Evolutionary conservation across 2,329 filamentous ascomycete genomes (phyloP).

Genomic region (Hypoxylon sp.): DNA sequence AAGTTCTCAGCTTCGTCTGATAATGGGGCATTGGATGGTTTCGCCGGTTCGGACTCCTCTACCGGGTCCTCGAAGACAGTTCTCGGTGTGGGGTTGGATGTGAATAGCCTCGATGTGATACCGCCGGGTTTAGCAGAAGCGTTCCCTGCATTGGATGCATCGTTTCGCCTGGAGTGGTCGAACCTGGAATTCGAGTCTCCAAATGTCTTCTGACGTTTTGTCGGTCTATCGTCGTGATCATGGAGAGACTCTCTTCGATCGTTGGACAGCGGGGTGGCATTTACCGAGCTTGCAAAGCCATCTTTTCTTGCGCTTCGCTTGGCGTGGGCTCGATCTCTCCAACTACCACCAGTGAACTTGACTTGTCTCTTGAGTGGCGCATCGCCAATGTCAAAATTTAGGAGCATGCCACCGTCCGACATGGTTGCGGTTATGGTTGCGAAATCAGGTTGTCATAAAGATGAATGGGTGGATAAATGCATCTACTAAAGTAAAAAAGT

Average conservation of each 20-base stretch:
- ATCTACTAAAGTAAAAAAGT: slow-evolving; percentile 7
- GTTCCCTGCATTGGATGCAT: slow-evolving; percentile 42
- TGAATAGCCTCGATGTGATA: slow-evolving; percentile 91
- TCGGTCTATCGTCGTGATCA: slow-evolving; percentile 46
- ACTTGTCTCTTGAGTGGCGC: slow-evolving; percentile 67
- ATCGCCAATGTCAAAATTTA: slow-evolving; percentile 87
- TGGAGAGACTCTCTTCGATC: slow-evolving; percentile 37
- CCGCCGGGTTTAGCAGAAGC: slow-evolving; percentile 41
- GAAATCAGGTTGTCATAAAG: background rate
- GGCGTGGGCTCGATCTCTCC: slow-evolving; percentile 86
- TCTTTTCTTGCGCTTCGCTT: slow-evolving; percentile 65
- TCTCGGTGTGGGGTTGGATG: slow-evolving; percentile 81
- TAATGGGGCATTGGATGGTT: slow-evolving; percentile 91
- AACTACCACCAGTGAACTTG: slow-evolving; percentile 87
- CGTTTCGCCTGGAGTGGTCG: slow-evolving; percentile 40
- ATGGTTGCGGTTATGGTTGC: slow-evolving; percentile 56
- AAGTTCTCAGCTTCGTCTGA: slow-evolving; percentile 86
- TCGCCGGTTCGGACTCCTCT: slow-evolving; percentile 62
- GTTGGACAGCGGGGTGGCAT: slow-evolving; percentile 44
- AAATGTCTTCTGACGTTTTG: slow-evolving; percentile 57
- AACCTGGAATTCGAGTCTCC: slow-evolving; percentile 19
- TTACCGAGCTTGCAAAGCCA: slow-evolving; percentile 42
- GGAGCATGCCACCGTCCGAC: slow-evolving; percentile 93
- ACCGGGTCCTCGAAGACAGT: slow-evolving; percentile 64
- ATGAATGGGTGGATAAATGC: background rate